Conservation (phyloP, 139 green algal genomes). For the Dunaliella sp. region DNA sequence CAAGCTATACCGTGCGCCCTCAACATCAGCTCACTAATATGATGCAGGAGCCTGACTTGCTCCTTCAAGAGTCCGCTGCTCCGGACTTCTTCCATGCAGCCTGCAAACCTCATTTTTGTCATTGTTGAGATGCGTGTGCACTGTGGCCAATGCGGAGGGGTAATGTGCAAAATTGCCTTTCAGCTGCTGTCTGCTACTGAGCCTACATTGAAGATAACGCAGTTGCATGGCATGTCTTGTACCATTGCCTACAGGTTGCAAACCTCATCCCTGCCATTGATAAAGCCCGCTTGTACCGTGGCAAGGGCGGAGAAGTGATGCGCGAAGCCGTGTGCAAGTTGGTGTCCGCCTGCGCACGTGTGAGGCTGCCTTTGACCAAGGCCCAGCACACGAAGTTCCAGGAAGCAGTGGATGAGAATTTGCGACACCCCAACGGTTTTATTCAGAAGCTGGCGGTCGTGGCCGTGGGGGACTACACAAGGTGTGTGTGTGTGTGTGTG, state of each 20-base stretch:
- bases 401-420: conserved; percentile 68
- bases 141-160: too few species aligned
- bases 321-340: conserved; percentile 69
- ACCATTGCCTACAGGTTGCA: conserved; percentile 34
- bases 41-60: too few species aligned
- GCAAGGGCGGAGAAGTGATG: conserved; percentile 91
- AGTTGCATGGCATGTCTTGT: too few species aligned
- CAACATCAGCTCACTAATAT: too few species aligned
- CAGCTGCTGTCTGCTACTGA: too few species aligned
- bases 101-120: too few species aligned
- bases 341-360: conserved; percentile 37
- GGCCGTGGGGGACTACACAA: conserved; percentile 60
- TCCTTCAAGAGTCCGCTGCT: too few species aligned
- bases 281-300: conserved; percentile 71
- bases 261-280: conserved; percentile 62
- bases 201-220: too few species aligned
- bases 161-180: too few species aligned
- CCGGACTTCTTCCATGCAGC: too few species aligned
- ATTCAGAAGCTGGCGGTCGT: conserved; percentile 64
- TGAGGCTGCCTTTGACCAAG: conserved; percentile 42
- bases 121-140: too few species aligned
- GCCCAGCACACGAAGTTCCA: conserved; percentile 41
- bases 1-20: too few species aligned
- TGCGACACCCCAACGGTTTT: conserved; percentile 65
- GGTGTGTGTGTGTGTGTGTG: neutral